phyloP scores from a whole-genome alignment of 495 filamentous ascomycete species.

The Penicillium pulvis region DNA sequence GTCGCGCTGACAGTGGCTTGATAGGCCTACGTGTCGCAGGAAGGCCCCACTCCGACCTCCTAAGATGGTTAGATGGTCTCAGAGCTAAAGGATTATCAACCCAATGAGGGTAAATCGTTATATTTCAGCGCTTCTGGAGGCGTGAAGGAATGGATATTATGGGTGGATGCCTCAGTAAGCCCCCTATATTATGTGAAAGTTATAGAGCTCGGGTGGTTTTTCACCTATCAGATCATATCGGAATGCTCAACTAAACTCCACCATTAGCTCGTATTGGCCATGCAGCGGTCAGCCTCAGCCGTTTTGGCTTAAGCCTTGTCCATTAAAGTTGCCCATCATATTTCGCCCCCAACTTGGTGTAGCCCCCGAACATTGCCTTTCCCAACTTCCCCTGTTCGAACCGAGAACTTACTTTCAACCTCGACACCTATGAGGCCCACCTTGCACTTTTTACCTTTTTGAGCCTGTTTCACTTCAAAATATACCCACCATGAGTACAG shows the following conservation, averaged over 20 bases:
- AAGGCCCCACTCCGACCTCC: not conserved
- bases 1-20: not conserved
- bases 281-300: not conserved
- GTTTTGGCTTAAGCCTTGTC: not conserved
- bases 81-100: not conserved
- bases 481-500: slow-evolving; percentile 10
- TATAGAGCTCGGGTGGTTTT: not conserved
- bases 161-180: not conserved
- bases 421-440: not conserved
- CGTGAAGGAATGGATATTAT: not conserved
- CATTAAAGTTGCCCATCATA: not conserved
- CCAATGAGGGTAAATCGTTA: not conserved
- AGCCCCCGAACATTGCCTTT: not conserved
- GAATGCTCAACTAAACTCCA: not conserved
- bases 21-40: not conserved
- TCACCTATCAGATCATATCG: not conserved
- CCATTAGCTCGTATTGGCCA: not conserved
- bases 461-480: not conserved
- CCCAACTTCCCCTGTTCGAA: not conserved
- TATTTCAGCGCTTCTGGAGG: not conserved
- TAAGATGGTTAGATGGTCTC: not conserved
- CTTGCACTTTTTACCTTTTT: not conserved
- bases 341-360: not conserved
- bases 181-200: not conserved
- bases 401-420: not conserved